phyloP scores from a whole-genome alignment of 2,329 filamentous ascomycete species.

The Metarhizium robertsii region DNA sequence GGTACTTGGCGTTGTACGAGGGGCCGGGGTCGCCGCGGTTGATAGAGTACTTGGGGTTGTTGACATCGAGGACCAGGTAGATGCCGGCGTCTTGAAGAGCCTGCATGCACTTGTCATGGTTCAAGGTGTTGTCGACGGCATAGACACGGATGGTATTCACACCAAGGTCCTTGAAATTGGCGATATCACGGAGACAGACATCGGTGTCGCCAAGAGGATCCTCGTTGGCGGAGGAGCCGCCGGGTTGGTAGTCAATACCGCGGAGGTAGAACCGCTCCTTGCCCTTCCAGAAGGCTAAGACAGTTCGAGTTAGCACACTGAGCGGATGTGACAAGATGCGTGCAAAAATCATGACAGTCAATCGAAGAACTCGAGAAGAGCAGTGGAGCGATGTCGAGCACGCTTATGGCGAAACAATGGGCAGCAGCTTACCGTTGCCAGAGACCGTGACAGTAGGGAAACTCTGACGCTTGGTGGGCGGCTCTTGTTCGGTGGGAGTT shows the following conservation, averaged over 20 bases:
- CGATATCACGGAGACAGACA: constrained; percentile 70
- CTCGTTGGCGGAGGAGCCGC: constrained; percentile 41
- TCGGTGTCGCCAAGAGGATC: constrained; percentile 68
- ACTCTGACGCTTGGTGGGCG: constrained; percentile 39
- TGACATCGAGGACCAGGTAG: constrained; percentile 86
- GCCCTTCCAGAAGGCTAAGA: constrained; percentile 44
- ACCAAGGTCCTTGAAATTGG: constrained; percentile 73
- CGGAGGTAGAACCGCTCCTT: constrained; percentile 48
- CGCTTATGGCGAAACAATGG: background rate
- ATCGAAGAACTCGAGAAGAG: background rate
- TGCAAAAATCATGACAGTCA: background rate
- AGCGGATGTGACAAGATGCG: background rate
- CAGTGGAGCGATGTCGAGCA: background rate
- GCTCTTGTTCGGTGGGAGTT: constrained; percentile 37
- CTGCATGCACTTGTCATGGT: constrained; percentile 81
- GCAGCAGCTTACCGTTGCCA: constrained; percentile 42
- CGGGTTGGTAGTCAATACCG: constrained; percentile 55
- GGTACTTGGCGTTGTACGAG: constrained; percentile 82
- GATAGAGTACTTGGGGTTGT: constrained; percentile 81
- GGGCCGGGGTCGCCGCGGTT: constrained; percentile 66
- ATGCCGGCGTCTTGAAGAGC: constrained; percentile 74
- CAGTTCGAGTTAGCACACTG: constrained; percentile 1
- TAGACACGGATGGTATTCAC: constrained; percentile 91
- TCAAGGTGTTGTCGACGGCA: constrained; percentile 75
- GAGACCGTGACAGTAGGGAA: constrained; percentile 42